Evolutionary conservation across 306 rosid species (phyloP).

Genomic region (Casuarina cunninghamiana): DNA sequence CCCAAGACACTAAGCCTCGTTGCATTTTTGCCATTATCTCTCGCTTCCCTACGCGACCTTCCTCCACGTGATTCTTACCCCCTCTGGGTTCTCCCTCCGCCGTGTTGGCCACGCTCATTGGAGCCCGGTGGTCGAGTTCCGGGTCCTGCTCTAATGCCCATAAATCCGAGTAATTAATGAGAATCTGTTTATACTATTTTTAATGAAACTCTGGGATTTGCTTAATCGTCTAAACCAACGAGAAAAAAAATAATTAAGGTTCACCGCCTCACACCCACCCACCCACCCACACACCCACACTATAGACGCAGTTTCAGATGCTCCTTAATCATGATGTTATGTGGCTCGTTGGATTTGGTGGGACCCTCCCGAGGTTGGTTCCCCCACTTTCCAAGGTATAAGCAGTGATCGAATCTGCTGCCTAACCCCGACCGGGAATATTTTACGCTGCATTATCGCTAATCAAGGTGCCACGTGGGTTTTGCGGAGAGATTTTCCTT

Average conservation of each 20-base stretch:
- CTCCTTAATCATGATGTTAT: conserved; percentile 52
- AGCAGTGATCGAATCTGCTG: conserved; percentile 35
- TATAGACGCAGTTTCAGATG: conserved; percentile 11
- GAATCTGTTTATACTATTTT: conserved; percentile 41
- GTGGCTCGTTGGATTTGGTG: conserved; percentile 85
- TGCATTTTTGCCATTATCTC: conserved; percentile 25
- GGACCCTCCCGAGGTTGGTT: conserved; percentile 40
- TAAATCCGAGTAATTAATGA: conserved; percentile 31
- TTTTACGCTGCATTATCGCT: conserved; percentile 24
- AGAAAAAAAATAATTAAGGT: conserved; percentile 9
- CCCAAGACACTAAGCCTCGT: conserved; percentile 51
- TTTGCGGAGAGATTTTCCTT: conserved; percentile 32
- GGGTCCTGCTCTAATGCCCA: conserved; percentile 12
- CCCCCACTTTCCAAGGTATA: conserved; percentile 55
- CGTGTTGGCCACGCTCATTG: conserved; percentile 25
- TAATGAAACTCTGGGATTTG: conserved; percentile 61
- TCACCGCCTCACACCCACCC: conserved; percentile 41
- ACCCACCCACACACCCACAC: neutral
- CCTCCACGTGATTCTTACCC: conserved; percentile 35
- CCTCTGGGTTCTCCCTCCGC: neutral
- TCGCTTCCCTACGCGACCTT: conserved; percentile 50
- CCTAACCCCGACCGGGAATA: conserved; percentile 27
- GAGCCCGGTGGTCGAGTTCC: neutral
- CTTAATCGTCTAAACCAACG: conserved; percentile 36
- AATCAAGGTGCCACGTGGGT: conserved; percentile 71